phyloP scores from a whole-genome alignment of 2,329 filamentous ascomycete species.

The Orbilia oligospora region DNA sequence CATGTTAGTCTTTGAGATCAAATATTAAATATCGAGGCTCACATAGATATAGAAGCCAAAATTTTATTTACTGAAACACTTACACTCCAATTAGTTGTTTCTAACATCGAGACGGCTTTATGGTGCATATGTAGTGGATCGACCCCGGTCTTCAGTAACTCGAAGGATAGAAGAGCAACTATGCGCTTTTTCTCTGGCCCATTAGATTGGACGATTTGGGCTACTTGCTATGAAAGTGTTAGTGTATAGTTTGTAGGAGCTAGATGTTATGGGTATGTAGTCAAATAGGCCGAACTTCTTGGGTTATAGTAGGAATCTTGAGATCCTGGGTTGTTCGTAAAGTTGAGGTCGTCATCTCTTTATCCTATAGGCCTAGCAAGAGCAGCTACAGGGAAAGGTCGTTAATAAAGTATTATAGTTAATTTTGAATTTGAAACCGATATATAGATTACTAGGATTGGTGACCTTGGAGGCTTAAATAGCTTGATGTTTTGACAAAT shows the following conservation, averaged over 20 bases:
- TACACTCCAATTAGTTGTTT: background rate
- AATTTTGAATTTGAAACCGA: too few species aligned
- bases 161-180: background rate
- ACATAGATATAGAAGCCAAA: too few species aligned
- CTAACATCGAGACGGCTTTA: constrained; percentile 2
- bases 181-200: constrained; percentile 5
- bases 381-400: too few species aligned
- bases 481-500: too few species aligned
- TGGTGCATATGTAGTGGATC: constrained; percentile 1
- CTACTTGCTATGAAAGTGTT: constrained; percentile 1
- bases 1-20: background rate
- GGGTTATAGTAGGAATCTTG: background rate
- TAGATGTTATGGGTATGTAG: background rate
- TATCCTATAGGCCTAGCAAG: too few species aligned
- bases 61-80: too few species aligned
- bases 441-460: too few species aligned
- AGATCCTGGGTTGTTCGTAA: background rate
- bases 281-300: background rate
- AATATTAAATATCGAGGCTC: too few species aligned
- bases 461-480: too few species aligned
- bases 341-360: background rate
- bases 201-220: background rate
- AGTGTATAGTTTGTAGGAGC: background rate
- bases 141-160: background rate
- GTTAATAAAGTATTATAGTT: too few species aligned